Evolutionary conservation across 805 yeast species (phyloP).

Genomic region (Millerozyma acaciae): DNA sequence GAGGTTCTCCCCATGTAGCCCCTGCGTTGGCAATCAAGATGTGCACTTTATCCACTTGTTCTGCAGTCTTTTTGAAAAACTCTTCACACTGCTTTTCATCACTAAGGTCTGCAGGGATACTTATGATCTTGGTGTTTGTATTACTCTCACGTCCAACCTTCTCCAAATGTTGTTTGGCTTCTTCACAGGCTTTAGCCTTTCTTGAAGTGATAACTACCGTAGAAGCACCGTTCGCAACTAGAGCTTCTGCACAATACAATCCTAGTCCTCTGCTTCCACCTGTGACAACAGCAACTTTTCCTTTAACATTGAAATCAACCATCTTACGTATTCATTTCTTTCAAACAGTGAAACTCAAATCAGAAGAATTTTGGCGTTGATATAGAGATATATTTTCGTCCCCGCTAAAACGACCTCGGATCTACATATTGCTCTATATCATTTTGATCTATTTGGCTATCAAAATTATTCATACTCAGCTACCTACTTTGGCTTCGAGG

Average conservation of each 20-base stretch:
- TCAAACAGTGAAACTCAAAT: background rate
- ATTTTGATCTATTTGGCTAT: too few relatives aligned
- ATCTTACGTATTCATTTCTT: slow-evolving; percentile 13
- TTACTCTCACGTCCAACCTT: slow-evolving; percentile 32
- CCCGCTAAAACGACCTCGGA: slow-evolving; percentile 3
- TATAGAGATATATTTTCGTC: background rate
- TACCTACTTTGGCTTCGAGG: slow-evolving; percentile 6
- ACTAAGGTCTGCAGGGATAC: slow-evolving; percentile 58
- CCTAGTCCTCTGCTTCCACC: slow-evolving; percentile 81
- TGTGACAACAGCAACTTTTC: slow-evolving; percentile 63
- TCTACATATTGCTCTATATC: too few relatives aligned
- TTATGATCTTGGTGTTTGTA: slow-evolving; percentile 25
- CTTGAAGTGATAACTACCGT: slow-evolving; percentile 63
- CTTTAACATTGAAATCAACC: slow-evolving; percentile 49
- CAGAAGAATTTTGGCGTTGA: background rate
- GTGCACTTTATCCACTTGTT: slow-evolving; percentile 45
- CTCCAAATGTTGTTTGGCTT: slow-evolving; percentile 44
- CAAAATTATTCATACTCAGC: background rate
- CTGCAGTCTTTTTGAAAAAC: slow-evolving; percentile 39
- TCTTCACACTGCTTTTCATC: slow-evolving; percentile 43
- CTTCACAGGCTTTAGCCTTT: slow-evolving; percentile 56
- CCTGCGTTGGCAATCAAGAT: slow-evolving; percentile 76
- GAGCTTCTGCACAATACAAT: slow-evolving; percentile 60
- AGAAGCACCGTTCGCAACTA: slow-evolving; percentile 58
- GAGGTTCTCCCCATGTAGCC: slow-evolving; percentile 71